phyloP scores from a whole-genome alignment of 2,329 filamentous ascomycete genomes.

The Westerdykella sp. region DNA sequence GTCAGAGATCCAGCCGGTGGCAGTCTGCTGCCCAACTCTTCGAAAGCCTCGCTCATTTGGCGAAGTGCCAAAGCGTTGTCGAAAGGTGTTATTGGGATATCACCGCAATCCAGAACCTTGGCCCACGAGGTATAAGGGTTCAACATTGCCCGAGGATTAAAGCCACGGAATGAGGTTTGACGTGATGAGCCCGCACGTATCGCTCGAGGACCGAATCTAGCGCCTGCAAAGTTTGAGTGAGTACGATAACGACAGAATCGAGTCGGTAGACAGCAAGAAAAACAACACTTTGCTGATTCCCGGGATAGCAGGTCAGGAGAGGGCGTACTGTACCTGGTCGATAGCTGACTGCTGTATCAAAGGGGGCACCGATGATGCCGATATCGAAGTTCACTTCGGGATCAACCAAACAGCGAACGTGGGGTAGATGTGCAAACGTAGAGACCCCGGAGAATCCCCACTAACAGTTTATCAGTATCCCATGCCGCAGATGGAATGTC shows the following conservation, averaged over 20 bases:
- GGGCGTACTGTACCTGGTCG: conserved; percentile 30
- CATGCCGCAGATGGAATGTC: background rate
- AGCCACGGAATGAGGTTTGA: conserved; percentile 72
- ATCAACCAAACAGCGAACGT: conserved; percentile 44
- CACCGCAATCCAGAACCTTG: conserved; percentile 78
- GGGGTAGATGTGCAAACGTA: conserved; percentile 44
- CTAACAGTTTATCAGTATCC: conserved; percentile 31
- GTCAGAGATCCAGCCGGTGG: conserved; percentile 6
- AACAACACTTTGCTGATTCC: background rate
- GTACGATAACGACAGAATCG: background rate
- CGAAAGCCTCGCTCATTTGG: conserved; percentile 63
- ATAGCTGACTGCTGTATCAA: conserved; percentile 47
- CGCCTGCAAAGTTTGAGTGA: conserved; percentile 22
- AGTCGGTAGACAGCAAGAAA: background rate
- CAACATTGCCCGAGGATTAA: conserved; percentile 73
- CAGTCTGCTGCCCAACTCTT: conserved; percentile 13
- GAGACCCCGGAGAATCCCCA: conserved; percentile 69
- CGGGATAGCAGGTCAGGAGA: background rate
- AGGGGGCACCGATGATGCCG: conserved; percentile 45
- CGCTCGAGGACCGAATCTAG: conserved; percentile 76
- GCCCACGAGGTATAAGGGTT: conserved; percentile 82
- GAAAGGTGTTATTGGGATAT: conserved; percentile 80
- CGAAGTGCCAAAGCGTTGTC: conserved; percentile 74
- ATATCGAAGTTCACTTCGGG: conserved; percentile 42
- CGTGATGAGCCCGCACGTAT: conserved; percentile 79